phyloP scores from a whole-genome alignment of 2,329 filamentous ascomycete species.

The Coniochaeta prunicola region DNA sequence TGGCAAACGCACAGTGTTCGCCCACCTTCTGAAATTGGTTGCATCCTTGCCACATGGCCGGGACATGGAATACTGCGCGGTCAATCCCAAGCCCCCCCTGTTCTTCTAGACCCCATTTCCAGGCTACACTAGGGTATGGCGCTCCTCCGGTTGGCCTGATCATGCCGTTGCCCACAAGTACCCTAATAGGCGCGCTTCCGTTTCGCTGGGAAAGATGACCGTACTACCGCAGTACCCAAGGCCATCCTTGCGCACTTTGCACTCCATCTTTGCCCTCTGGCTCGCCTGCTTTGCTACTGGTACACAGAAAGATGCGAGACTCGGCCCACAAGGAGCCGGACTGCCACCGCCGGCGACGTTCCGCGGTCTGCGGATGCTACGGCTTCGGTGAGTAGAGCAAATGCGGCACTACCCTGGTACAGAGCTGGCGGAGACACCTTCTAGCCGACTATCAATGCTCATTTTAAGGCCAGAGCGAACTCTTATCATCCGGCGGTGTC shows the following conservation, averaged over 20 bases:
- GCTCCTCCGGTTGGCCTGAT: slow-evolving; percentile 1
- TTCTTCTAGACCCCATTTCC: neutral
- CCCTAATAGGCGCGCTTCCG: neutral
- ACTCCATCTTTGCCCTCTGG: neutral
- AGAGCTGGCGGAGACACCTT: neutral
- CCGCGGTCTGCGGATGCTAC: neutral
- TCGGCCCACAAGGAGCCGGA: neutral
- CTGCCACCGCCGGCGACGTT: neutral
- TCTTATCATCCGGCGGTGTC: neutral
- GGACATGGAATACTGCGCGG: slow-evolving; percentile 1
- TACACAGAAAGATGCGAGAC: too few species aligned
- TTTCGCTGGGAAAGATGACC: neutral
- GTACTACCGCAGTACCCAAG: neutral
- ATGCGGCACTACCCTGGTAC: too few species aligned
- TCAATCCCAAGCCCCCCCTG: neutral
- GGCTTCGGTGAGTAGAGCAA: too few species aligned
- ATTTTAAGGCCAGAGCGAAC: neutral
- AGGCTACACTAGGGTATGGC: neutral
- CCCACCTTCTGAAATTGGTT: neutral
- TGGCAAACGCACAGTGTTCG: neutral
- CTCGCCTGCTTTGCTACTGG: neutral
- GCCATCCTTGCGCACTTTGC: neutral
- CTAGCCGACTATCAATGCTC: neutral
- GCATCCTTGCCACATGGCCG: slow-evolving; percentile 2
- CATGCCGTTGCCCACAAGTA: neutral